Conservation (phyloP, 192 early-diverging fungal genomes). For the Entophlyctis luteolus region DNA sequence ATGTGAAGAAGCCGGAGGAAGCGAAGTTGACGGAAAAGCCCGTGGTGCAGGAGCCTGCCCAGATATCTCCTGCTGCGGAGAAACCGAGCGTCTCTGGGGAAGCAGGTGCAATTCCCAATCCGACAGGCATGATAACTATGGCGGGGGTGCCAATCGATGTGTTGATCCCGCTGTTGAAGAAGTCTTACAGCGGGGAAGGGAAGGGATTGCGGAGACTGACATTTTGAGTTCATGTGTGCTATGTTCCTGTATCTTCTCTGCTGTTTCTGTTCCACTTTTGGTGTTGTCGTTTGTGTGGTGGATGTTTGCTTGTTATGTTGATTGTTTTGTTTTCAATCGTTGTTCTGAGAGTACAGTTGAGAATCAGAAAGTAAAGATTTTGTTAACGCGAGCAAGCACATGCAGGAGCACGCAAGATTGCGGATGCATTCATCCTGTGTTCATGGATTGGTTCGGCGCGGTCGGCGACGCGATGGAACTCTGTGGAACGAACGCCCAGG, state of each 20-base stretch:
- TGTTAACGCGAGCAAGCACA: too few relatives aligned
- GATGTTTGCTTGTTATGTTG: too few relatives aligned
- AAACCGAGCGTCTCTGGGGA: not conserved
- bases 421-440: too few relatives aligned
- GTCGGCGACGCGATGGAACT: too few relatives aligned
- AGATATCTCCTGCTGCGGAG: not conserved
- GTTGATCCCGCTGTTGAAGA: constrained; percentile 40
- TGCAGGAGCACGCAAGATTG: too few relatives aligned
- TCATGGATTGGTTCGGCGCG: too few relatives aligned
- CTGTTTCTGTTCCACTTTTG: too few relatives aligned
- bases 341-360: too few relatives aligned
- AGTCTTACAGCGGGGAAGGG: constrained; percentile 30
- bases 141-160: constrained; percentile 45
- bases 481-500: too few relatives aligned
- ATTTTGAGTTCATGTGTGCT: constrained; percentile 7
- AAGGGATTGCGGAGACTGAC: constrained; percentile 22
- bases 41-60: not conserved
- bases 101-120: constrained; percentile 18
- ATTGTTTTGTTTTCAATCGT: too few relatives aligned
- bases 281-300: too few relatives aligned
- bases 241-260: not conserved
- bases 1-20: not conserved
- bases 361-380: too few relatives aligned
- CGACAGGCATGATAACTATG: constrained; percentile 37
- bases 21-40: not conserved